phyloP scores from a whole-genome alignment of 805 yeast species.

The Wickerhamomyces tratensis region DNA sequence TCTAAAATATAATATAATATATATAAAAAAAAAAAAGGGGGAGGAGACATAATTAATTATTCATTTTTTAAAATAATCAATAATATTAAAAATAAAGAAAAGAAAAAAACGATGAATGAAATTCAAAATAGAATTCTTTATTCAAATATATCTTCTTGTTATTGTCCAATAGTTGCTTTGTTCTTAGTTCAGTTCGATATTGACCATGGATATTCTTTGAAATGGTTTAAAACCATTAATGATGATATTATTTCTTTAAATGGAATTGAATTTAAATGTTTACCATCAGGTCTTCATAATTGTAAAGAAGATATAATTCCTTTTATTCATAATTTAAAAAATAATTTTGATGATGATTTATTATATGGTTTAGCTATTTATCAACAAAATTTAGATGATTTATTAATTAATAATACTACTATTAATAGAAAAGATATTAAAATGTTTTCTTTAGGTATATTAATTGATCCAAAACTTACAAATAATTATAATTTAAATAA shows the following conservation, averaged over 20 bases:
- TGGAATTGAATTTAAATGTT: conserved; percentile 50
- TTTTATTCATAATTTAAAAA: conserved; percentile 31
- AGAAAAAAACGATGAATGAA: no score
- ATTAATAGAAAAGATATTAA: conserved; percentile 34
- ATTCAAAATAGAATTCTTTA: no score
- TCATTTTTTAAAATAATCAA: no score
- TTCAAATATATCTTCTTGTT: no score
- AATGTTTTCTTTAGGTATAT: conserved; percentile 57
- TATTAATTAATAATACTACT: conserved; percentile 8
- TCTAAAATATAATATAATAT: no score
- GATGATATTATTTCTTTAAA: conserved; percentile 20
- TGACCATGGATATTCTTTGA: conserved; percentile 36
- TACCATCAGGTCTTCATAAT: conserved; percentile 63
- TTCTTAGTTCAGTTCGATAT: conserved; percentile 45
- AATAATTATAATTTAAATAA: conserved; percentile 5
- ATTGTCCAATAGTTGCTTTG: conserved; percentile 27
- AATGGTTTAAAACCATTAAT: conserved; percentile 29
- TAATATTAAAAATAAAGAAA: no score
- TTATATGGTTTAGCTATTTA: conserved; percentile 44
- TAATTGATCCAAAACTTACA: conserved; percentile 33
- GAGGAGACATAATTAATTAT: no score
- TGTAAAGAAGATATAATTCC: conserved; percentile 40
- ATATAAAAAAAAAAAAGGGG: no score
- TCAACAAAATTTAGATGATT: conserved; percentile 30
- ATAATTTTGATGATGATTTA: conserved; percentile 9